These are phyloP conservation scores for Barnettozyma vustinii DNA, from an alignment of 805 yeast genomes.

Conservation along the genomic window DNA sequence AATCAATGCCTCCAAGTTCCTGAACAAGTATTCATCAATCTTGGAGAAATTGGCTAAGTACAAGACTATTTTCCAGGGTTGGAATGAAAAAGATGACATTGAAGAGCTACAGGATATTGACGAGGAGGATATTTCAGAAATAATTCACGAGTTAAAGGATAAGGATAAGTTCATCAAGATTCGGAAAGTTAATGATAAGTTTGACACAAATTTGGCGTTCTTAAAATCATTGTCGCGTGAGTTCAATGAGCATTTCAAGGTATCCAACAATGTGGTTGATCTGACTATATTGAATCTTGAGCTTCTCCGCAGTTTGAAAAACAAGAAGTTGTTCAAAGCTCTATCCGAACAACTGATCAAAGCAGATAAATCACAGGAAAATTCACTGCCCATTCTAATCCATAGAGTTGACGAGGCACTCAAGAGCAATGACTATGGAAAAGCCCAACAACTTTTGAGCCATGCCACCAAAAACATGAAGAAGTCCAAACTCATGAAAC, in stretches of 20 bases:
- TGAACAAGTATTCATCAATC: constrained; percentile 35
- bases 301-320: constrained; percentile 35
- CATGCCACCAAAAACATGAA: constrained; percentile 35
- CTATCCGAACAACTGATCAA: constrained; percentile 24
- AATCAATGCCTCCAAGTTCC: constrained; percentile 48
- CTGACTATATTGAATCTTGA: constrained; percentile 32
- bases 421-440: constrained; percentile 28
- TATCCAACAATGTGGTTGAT: constrained; percentile 20
- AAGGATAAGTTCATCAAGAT: constrained; percentile 16
- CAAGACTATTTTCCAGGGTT: constrained; percentile 40
- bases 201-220: constrained; percentile 19
- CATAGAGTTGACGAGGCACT: constrained; percentile 33
- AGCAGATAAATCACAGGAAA: constrained; percentile 14
- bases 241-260: constrained; percentile 17
- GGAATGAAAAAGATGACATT: constrained; percentile 32
- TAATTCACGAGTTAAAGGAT: constrained; percentile 25
- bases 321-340: constrained; percentile 23
- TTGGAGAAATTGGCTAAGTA: constrained; percentile 32
- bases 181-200: constrained; percentile 18
- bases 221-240: constrained; percentile 11
- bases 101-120: constrained; percentile 40
- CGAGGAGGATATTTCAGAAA: constrained; percentile 32
- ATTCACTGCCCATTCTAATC: constrained; percentile 35
- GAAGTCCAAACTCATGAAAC: constrained; percentile 26
- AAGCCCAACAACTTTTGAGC: constrained; percentile 36